Percentiles rank a stretch among this genome's conserved stretches.
These are phyloP conservation scores for Phytophthora nicotianae DNA, from an alignment of 352 stramenopile species.

Conservation along the genomic window DNA sequence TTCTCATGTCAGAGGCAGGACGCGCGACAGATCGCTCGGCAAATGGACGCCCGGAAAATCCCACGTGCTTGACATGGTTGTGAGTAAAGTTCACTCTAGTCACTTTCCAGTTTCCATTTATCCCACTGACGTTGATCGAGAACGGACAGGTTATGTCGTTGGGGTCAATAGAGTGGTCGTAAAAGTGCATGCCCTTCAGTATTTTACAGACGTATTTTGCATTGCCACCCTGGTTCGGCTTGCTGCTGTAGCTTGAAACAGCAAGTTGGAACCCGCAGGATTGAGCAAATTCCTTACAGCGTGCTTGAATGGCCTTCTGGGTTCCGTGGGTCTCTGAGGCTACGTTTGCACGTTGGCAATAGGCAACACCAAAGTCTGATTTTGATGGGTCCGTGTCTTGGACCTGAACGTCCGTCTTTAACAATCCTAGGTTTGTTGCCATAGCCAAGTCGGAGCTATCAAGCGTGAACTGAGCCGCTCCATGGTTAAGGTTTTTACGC, in stretches of 20 bases:
- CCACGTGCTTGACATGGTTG: conserved; percentile 24
- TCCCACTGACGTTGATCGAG: neutral
- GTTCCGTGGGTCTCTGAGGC: neutral
- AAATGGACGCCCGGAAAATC: neutral
- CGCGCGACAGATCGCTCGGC: neutral
- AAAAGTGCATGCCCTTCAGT: conserved; percentile 18
- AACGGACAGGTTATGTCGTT: neutral
- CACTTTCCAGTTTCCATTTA: conserved; percentile 11
- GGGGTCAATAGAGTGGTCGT: conserved; percentile 1
- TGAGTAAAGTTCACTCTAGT: conserved; percentile 12
- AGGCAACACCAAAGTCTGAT: conserved; percentile 1
- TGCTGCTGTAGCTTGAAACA: neutral
- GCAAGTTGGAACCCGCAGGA: neutral
- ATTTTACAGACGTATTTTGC: conserved; percentile 32
- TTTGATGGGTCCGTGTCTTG: neutral
- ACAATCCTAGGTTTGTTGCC: neutral
- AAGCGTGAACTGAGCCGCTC: too few species aligned
- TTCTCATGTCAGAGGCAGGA: conserved; percentile 4
- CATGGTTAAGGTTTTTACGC: too few species aligned
- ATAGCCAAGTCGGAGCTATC: neutral
- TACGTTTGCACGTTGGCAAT: neutral
- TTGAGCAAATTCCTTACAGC: conserved; percentile 6
- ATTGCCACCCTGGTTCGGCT: conserved; percentile 3
- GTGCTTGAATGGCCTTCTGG: conserved; percentile 3
- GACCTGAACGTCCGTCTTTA: neutral